Evolutionary conservation across 139 green algal genomes (phyloP).

Genomic region (Eudorina sp.): DNA sequence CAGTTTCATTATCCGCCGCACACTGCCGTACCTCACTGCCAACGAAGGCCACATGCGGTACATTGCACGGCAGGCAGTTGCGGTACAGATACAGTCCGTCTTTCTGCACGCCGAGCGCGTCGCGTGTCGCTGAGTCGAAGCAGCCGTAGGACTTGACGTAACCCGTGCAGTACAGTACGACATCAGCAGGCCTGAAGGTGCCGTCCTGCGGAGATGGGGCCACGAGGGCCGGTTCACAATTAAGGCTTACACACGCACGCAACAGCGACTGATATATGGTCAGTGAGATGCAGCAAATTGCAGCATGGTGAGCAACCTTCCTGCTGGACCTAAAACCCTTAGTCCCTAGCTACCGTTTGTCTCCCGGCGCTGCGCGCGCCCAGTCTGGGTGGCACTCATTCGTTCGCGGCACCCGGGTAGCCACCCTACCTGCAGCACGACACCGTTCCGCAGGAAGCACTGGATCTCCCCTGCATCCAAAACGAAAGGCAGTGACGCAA

Average conservation of each 20-base stretch:
- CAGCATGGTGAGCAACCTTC: no score
- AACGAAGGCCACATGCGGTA: slow-evolving; percentile 56
- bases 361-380: no score
- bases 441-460: slow-evolving; percentile 29
- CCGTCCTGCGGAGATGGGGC: slow-evolving; percentile 24
- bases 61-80: slow-evolving; percentile 32
- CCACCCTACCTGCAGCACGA: slow-evolving; percentile 47
- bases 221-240: no score
- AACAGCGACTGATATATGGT: no score
- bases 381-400: no score
- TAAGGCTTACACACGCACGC: no score
- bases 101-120: slow-evolving; percentile 55
- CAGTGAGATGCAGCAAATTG: no score
- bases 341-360: no score
- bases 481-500: no score
- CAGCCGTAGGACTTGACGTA: slow-evolving; percentile 55
- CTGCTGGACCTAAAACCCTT: no score
- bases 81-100: slow-evolving; percentile 67
- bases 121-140: slow-evolving; percentile 41
- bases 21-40: slow-evolving; percentile 53
- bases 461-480: slow-evolving; percentile 55
- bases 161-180: slow-evolving; percentile 61
- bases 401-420: no score
- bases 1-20: no score
- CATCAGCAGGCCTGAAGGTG: slow-evolving; percentile 37